phyloP scores from a whole-genome alignment of 257 asterid species.

The Solanum ossicruentum region DNA sequence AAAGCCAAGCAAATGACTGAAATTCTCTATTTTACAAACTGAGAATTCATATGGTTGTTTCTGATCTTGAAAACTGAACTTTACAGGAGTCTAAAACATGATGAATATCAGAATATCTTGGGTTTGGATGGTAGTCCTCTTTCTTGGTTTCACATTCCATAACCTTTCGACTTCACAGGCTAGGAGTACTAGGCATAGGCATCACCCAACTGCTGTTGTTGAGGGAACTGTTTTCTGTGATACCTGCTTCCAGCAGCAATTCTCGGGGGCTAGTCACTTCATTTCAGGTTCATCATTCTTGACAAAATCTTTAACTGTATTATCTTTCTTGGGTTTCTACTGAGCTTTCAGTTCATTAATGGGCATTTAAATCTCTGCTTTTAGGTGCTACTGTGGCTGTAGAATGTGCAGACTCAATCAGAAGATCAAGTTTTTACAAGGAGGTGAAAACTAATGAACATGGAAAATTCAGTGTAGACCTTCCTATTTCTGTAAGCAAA shows the following conservation, averaged over 20 bases:
- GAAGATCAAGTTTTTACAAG: slow-evolving; percentile 19
- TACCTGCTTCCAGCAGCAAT: slow-evolving; percentile 6
- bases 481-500: slow-evolving; percentile 57
- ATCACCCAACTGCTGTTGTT: background rate
- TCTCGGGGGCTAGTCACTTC: slow-evolving; percentile 21
- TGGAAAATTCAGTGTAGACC: slow-evolving; percentile 59
- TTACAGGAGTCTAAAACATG: background rate
- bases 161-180: background rate
- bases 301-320: background rate
- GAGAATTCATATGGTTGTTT: background rate
- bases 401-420: slow-evolving; percentile 35
- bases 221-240: background rate
- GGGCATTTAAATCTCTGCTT: background rate
- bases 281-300: slow-evolving; percentile 41
- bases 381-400: slow-evolving; percentile 74
- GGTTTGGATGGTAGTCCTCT: background rate
- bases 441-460: slow-evolving; percentile 48
- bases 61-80: background rate
- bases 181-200: background rate
- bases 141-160: background rate
- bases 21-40: background rate
- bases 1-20: background rate
- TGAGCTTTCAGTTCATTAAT: background rate
- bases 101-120: background rate
- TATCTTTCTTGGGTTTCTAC: background rate